Percentiles rank a stretch among this genome's conserved stretches.
Conservation (phyloP, 306 rosid species). For the Albizia julibrissin region DNA sequence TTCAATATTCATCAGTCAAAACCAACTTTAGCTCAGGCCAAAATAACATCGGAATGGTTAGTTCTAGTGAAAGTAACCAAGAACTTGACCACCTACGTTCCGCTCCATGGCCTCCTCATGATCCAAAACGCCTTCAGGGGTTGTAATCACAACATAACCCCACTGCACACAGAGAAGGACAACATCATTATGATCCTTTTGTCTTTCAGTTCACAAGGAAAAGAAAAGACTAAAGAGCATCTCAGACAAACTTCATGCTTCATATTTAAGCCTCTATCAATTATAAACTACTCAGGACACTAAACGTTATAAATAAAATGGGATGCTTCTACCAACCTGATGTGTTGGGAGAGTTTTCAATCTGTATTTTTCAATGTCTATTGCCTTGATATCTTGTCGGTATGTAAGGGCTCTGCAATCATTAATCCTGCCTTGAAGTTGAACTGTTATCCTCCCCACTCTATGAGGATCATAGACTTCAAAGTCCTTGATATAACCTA, state of each 20-base stretch:
- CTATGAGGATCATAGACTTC: constrained; percentile 85
- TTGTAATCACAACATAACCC: constrained; percentile 94
- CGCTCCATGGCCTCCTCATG: constrained; percentile 79
- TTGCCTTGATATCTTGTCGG: constrained; percentile 76
- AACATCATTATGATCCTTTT: constrained; percentile 13
- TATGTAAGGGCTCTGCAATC: constrained; percentile 76
- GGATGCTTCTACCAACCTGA: constrained; percentile 57
- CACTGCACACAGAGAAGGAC: constrained; percentile 61
- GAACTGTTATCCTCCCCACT: constrained; percentile 89
- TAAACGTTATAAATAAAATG: neutral
- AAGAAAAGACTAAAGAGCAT: constrained; percentile 12
- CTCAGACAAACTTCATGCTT: constrained; percentile 12
- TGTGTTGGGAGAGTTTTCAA: constrained; percentile 66
- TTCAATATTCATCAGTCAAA: neutral
- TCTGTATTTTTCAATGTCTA: constrained; percentile 71
- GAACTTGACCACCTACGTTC: constrained; percentile 84
- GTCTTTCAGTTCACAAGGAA: constrained; percentile 11
- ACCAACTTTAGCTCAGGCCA: neutral
- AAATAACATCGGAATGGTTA: neutral
- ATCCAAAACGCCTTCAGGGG: constrained; percentile 95
- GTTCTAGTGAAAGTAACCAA: constrained; percentile 74
- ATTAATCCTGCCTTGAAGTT: constrained; percentile 85
- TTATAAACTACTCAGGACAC: constrained; percentile 3
- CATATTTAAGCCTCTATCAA: neutral
- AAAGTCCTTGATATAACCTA: constrained; percentile 80